phyloP scores from a whole-genome alignment of 2,329 filamentous ascomycete genomes.

The Aspergillus fumigatiaffinis region DNA sequence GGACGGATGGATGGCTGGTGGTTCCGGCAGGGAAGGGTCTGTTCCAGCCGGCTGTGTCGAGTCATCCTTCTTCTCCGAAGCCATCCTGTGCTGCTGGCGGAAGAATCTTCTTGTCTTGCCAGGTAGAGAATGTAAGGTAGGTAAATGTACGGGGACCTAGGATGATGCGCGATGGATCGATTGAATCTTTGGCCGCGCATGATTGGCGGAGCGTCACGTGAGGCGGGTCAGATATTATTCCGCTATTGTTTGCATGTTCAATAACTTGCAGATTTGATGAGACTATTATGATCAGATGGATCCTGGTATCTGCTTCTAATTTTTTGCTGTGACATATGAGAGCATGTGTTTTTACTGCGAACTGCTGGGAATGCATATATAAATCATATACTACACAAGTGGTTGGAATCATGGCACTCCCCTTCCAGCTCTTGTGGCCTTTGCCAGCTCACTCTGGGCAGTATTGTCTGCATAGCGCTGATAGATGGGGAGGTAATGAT shows the following conservation, averaged over 20 bases:
- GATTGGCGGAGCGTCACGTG: slow-evolving; percentile 13
- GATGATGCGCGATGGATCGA: slow-evolving; percentile 1
- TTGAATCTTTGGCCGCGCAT: slow-evolving; percentile 6
- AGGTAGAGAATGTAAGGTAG: neutral
- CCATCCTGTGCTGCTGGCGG: slow-evolving; percentile 13
- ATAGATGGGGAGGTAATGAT: slow-evolving; percentile 67
- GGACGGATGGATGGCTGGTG: slow-evolving; percentile 56
- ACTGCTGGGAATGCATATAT: too few relatives aligned
- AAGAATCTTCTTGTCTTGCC: neutral
- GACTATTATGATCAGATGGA: too few relatives aligned
- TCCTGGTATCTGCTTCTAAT: too few relatives aligned
- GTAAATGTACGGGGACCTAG: neutral
- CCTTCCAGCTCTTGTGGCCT: slow-evolving; percentile 60
- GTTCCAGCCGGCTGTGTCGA: slow-evolving; percentile 7
- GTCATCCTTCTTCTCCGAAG: slow-evolving; percentile 18
- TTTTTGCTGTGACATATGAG: too few relatives aligned
- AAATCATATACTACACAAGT: neutral
- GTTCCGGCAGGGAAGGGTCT: slow-evolving; percentile 16
- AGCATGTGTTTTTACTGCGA: too few relatives aligned
- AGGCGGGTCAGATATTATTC: slow-evolving; percentile 4
- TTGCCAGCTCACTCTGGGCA: slow-evolving; percentile 58
- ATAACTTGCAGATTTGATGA: too few relatives aligned
- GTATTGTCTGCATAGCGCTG: slow-evolving; percentile 63
- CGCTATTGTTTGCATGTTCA: neutral
- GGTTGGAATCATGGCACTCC: slow-evolving; percentile 52